Evolutionary conservation across 1,284 basidiomycete species (phyloP).

Genomic region (Fomitopsis palustris): DNA sequence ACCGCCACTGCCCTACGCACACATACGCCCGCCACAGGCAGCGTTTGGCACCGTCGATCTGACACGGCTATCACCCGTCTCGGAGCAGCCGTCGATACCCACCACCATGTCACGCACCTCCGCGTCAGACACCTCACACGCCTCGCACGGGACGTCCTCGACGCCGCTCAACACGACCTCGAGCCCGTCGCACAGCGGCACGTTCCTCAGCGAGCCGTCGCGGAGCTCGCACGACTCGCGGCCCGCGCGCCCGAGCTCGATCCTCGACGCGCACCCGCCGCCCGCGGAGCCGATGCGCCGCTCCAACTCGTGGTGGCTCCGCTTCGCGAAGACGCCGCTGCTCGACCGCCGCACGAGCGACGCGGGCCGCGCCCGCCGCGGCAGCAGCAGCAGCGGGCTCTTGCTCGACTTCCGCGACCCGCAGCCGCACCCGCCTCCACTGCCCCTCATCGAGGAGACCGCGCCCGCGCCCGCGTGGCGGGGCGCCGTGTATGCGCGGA

Average conservation of each 20-base stretch:
- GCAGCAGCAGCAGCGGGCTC: conserved; percentile 3
- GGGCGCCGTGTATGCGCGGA: conserved; percentile 17
- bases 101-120: conserved; percentile 20
- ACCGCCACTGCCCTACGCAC: conserved; percentile 25
- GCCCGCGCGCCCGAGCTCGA: conserved; percentile 32
- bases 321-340: conserved; percentile 39
- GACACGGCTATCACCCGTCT: conserved; percentile 26
- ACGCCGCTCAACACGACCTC: neutral
- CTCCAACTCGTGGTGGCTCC: conserved; percentile 45
- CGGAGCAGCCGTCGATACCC: conserved; percentile 24
- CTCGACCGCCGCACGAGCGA: conserved; percentile 35
- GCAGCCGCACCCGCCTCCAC: conserved; percentile 54
- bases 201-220: conserved; percentile 13
- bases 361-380: conserved; percentile 7
- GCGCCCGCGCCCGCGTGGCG: conserved; percentile 24
- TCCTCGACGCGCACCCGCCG: conserved; percentile 35
- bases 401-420: conserved; percentile 65
- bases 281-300: conserved; percentile 33
- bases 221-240: conserved; percentile 26
- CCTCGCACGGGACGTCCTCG: conserved; percentile 3
- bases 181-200: conserved; percentile 5
- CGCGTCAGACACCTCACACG: conserved; percentile 19
- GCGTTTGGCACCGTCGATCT: conserved; percentile 21
- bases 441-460: conserved; percentile 54
- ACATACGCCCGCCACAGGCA: conserved; percentile 21